Percentiles rank a stretch among this genome's conserved stretches.
phyloP scores from a whole-genome alignment of 495 filamentous ascomycete species.

The Tricharina praecox region DNA sequence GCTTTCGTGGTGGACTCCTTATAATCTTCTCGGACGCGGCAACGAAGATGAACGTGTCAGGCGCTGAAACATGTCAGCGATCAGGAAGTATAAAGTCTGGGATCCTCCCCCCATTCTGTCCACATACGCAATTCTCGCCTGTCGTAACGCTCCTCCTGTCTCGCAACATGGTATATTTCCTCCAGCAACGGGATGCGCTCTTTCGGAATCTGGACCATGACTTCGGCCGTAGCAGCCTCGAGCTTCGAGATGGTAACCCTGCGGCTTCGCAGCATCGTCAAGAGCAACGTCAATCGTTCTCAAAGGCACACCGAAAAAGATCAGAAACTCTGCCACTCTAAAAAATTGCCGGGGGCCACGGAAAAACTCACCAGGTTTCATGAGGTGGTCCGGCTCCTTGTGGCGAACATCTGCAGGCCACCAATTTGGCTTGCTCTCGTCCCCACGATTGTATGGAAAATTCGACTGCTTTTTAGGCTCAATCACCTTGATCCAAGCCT shows the following conservation, averaged over 20 bases:
- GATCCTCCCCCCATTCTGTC: too few relatives aligned
- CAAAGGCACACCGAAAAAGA: neutral
- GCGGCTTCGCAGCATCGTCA: conserved; percentile 25
- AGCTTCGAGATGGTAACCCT: conserved; percentile 26
- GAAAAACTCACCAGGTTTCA: conserved; percentile 54
- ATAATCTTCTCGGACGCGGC: conserved; percentile 26
- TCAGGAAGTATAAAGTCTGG: neutral
- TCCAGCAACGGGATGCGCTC: conserved; percentile 29
- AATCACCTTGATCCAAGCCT: conserved; percentile 66
- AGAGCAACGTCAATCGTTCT: conserved; percentile 27
- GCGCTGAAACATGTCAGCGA: conserved; percentile 17
- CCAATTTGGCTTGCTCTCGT: conserved; percentile 55
- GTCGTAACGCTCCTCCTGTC: conserved; percentile 37
- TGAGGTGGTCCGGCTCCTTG: conserved; percentile 72
- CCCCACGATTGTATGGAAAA: conserved; percentile 61
- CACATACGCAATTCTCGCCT: conserved; percentile 37
- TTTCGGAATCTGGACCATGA: conserved; percentile 23
- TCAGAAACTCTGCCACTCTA: neutral
- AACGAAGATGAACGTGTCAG: conserved; percentile 20
- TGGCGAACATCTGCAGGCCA: conserved; percentile 60
- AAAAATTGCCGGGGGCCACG: too few relatives aligned
- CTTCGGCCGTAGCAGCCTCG: conserved; percentile 26
- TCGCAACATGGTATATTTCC: conserved; percentile 38
- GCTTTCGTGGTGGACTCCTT: conserved; percentile 23
- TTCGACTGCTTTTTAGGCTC: conserved; percentile 74